Evolutionary conservation across 1,139 yeast species (phyloP).

Genomic region (Blastobotrys buckinghamii): DNA sequence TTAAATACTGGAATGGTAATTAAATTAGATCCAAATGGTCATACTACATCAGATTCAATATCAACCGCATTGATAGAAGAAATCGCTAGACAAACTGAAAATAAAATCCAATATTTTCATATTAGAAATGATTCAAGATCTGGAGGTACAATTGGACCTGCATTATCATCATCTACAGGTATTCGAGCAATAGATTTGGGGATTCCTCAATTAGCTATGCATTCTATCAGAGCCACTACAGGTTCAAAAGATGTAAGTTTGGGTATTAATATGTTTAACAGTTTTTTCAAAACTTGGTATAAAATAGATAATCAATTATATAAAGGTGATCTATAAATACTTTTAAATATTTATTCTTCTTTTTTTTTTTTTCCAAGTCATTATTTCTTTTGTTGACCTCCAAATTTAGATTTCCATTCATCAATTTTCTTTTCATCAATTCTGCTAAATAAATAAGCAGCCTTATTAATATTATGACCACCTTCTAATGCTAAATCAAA

Average conservation of each 20-base stretch:
- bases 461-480: slow-evolving; percentile 87
- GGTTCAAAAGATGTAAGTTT: slow-evolving; percentile 66
- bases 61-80: slow-evolving; percentile 57
- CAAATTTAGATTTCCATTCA: slow-evolving; percentile 80
- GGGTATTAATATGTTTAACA: slow-evolving; percentile 58
- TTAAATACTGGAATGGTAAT: slow-evolving; percentile 68
- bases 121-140: slow-evolving; percentile 64
- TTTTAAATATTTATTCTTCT: not conserved
- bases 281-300: slow-evolving; percentile 58
- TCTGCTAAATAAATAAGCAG: slow-evolving; percentile 84
- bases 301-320: slow-evolving; percentile 14
- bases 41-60: slow-evolving; percentile 64
- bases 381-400: slow-evolving; percentile 40
- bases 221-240: slow-evolving; percentile 68
- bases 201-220: slow-evolving; percentile 76
- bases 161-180: slow-evolving; percentile 57
- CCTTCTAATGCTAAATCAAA: slow-evolving; percentile 63
- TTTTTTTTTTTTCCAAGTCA: not conserved
- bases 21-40: slow-evolving; percentile 61
- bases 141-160: slow-evolving; percentile 81
- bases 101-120: slow-evolving; percentile 46
- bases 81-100: slow-evolving; percentile 49
- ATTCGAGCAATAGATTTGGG: slow-evolving; percentile 75
- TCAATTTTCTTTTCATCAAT: slow-evolving; percentile 86
- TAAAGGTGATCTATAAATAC: slow-evolving; percentile 9